Evolutionary conservation across 78 protist species (phyloP), one percentile per base, ranked within the genome.

Genomic region (Dictyostelium purpureum): DNA sequence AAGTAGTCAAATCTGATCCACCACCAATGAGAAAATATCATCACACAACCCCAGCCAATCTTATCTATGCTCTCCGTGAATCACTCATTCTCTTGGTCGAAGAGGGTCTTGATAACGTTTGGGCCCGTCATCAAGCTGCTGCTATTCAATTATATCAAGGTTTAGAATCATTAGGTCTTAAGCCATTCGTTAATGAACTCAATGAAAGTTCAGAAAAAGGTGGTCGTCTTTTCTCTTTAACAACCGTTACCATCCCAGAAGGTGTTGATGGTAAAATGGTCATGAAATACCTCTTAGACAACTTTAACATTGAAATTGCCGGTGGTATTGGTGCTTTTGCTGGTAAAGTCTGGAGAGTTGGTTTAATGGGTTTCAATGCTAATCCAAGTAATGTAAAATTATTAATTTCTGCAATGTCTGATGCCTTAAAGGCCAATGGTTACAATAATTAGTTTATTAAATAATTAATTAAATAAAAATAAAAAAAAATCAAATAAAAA

Each of bases 321-420:
- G 93, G 93, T 45, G 94, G 94, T 63, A 65, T 94, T 38, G 96
- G 96, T 28, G 83, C 67, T n/a, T 70, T 81, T 6, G 94, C 94
- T n/a, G 94, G 94, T 49, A 79, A 79, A 65, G 56, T 66, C 42
- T 88, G 79, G 89, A 80, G 96, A 54, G 57, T 94, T 37, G 96
- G 96, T 31, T n/a, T 94, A 3, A 94, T 94, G 96, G 96, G 96
- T 40, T 40, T 24, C 75, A 94, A 94, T 70, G 76, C 94, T 1
- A 81, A 77, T 24, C 21, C 54, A 0, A 35, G 52, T 11, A 88
- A 88, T 78, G 90, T 82, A 14, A 43, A 49, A 73, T 35, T 75
- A 56, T 35, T 82, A 45, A 24, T 88, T 52, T 49, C 67, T 43
- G 87, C 92, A 37, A 42, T 94, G 37, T 26, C 63, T 35, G 94